Conservation (phyloP, 495 filamentous ascomycete genomes). For the Talaromyces wortmannii region DNA sequence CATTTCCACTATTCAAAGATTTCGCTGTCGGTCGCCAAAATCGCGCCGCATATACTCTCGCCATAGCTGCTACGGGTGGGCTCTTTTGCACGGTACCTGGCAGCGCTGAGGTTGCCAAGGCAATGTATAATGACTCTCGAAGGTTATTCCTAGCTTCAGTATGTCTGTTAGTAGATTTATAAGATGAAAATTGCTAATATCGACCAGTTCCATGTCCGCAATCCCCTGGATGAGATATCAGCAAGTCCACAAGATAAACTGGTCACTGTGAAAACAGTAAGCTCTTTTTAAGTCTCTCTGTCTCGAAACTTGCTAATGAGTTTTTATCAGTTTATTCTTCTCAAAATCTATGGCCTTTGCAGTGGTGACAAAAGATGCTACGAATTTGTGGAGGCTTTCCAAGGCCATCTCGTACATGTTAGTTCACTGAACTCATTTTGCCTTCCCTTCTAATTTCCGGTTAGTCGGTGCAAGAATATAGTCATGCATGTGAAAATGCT, state of each 20-base stretch:
- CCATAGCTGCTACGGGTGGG: neutral
- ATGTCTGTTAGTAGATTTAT: neutral
- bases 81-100: neutral
- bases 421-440: neutral
- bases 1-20: neutral
- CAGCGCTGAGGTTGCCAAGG: neutral
- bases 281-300: neutral
- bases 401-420: neutral
- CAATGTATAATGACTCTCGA: neutral
- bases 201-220: neutral
- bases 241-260: neutral
- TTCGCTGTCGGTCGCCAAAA: neutral
- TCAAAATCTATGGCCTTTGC: neutral
- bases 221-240: neutral
- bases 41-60: neutral
- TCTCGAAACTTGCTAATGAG: neutral
- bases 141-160: neutral
- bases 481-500: neutral
- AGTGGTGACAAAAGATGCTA: conserved; percentile 1
- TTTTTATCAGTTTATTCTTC: neutral
- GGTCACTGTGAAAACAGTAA: neutral
- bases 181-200: neutral
- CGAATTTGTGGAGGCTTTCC: neutral
- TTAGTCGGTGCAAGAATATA: neutral
- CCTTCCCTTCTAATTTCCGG: neutral